Evolutionary conservation across 148 eudicot genomes (phyloP).

Genomic region (Suaeda aralocaspica): DNA sequence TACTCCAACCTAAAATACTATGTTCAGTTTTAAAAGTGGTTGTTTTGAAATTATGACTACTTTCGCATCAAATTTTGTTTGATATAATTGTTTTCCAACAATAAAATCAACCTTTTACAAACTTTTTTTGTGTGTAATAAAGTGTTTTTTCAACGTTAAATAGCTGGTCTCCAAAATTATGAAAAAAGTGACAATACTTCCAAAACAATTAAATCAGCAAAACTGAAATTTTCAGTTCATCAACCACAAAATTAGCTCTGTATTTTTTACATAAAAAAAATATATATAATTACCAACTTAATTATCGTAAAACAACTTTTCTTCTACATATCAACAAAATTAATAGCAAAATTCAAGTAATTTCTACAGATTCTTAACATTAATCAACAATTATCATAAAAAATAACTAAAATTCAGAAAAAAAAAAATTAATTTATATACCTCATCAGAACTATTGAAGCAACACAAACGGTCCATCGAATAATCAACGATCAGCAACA

Average conservation of each 20-base stretch:
- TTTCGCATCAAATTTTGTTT: not conserved
- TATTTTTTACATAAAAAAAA: too few species aligned
- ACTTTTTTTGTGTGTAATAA: not conserved
- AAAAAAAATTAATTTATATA: not conserved
- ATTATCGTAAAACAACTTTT: too few species aligned
- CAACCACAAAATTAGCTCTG: too few species aligned
- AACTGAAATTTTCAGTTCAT: not conserved
- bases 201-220: not conserved
- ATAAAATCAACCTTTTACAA: not conserved
- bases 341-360: not conserved
- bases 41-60: too few species aligned
- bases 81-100: not conserved
- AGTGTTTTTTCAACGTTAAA: not conserved
- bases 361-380: too few species aligned
- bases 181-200: not conserved
- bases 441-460: conserved; percentile 33
- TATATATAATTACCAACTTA: too few species aligned
- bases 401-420: not conserved
- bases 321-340: not conserved
- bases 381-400: not conserved
- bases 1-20: too few species aligned
- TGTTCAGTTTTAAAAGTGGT: too few species aligned
- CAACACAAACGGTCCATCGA: conserved; percentile 30
- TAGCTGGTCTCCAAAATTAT: conserved; percentile 12
- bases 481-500: conserved; percentile 7